Conservation (phyloP, 1,284 basidiomycete species). For the Sanghuangporus weigelae region DNA sequence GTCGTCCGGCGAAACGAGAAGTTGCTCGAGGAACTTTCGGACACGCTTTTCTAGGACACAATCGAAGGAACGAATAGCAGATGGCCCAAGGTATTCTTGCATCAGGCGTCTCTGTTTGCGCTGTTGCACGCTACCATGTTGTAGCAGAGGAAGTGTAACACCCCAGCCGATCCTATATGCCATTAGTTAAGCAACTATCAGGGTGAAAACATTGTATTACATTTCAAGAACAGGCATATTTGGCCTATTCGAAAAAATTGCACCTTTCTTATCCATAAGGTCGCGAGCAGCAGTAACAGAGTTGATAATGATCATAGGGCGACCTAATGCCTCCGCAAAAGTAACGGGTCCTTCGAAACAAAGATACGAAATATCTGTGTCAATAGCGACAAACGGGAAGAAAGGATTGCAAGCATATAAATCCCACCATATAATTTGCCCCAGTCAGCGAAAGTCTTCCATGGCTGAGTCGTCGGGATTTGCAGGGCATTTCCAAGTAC, state of each 20-base stretch:
- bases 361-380: too few relatives aligned
- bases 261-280: slow-evolving; percentile 34
- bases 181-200: not conserved
- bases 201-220: slow-evolving; percentile 9
- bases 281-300: slow-evolving; percentile 31
- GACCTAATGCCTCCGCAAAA: slow-evolving; percentile 29
- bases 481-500: slow-evolving; percentile 29
- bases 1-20: slow-evolving; percentile 21
- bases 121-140: slow-evolving; percentile 24
- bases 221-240: slow-evolving; percentile 14
- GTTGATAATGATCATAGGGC: slow-evolving; percentile 33
- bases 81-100: slow-evolving; percentile 24
- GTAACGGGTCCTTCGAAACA: slow-evolving; percentile 23
- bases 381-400: too few relatives aligned
- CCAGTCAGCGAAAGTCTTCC: slow-evolving; percentile 28
- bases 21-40: slow-evolving; percentile 21
- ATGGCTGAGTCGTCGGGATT: slow-evolving; percentile 27
- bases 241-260: slow-evolving; percentile 34
- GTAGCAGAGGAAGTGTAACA: slow-evolving; percentile 22
- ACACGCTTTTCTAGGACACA: slow-evolving; percentile 24
- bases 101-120: slow-evolving; percentile 28
- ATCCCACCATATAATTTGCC: slow-evolving; percentile 27
- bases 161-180: slow-evolving; percentile 22
- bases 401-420: not conserved
- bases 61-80: slow-evolving; percentile 20